Conservation (phyloP, 2,329 filamentous ascomycete genomes). For the Aspergillus sp. region DNA sequence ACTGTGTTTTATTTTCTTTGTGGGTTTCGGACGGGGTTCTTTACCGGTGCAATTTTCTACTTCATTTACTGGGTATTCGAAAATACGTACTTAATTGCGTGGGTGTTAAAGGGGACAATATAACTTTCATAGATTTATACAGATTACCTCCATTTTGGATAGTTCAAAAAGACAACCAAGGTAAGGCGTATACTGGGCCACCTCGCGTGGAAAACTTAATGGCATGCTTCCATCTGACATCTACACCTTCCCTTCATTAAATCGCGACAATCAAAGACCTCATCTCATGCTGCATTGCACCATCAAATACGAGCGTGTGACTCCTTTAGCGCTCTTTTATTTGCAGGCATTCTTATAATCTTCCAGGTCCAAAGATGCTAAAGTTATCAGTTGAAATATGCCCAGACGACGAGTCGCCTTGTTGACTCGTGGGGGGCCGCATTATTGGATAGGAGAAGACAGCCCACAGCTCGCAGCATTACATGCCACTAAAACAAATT, state of each 20-base stretch:
- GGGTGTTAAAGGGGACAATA: conserved; percentile 1
- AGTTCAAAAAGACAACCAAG: background rate
- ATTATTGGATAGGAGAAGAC: background rate
- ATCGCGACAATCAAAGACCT: background rate
- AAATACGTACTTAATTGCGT: conserved; percentile 5
- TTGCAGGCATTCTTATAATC: background rate
- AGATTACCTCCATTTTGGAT: background rate
- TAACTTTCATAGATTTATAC: background rate
- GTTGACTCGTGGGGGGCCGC: too few relatives aligned
- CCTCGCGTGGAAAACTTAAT: background rate
- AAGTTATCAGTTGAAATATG: background rate
- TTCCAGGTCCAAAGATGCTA: background rate
- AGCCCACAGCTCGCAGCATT: background rate
- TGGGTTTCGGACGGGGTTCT: conserved; percentile 1
- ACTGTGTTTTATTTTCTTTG: conserved; percentile 9
- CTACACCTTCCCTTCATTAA: background rate
- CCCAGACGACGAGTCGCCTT: background rate
- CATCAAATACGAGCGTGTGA: background rate
- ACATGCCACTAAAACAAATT: background rate
- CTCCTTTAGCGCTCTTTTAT: background rate
- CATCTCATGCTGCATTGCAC: background rate
- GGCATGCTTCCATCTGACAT: background rate
- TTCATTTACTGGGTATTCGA: background rate
- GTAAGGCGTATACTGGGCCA: background rate
- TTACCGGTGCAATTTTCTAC: background rate